Base-by-base conservation (phyloP, 495 filamentous ascomycete genomes). In the Recurvomyces mirabilis region DNA sequence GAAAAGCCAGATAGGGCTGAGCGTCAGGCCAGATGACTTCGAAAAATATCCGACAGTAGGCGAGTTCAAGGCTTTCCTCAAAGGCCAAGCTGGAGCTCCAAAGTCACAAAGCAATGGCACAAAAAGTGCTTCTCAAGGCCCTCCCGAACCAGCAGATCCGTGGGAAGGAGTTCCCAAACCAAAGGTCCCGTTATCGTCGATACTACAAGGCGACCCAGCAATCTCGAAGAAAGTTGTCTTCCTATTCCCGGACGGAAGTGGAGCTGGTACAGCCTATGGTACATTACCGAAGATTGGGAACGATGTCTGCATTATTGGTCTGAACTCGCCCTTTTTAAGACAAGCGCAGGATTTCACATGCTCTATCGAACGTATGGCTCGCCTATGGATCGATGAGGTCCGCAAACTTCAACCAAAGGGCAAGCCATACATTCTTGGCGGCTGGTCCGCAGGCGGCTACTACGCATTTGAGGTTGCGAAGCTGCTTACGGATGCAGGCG, bases 31-130 rank as follows among this genome's bases (percentile, higher is more conserved):
- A 0, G 55, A 54, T 28, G 48, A 65, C 14, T 68, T 68, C 51
- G 56, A 52, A 1, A 66, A 64, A 34, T 61, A 55, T 37, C 58
- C 60, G 2, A 63, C 62, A 19, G 57, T 66, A 26, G 63, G 63
- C 12, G 62, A 48, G 19, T 63, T 66, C 59, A 66, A 64, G 57
- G 55, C 57, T 15, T 65, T 56, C 54, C 62, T 66, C 43, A 40
- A 28, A 26, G 25, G 39, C 41, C 23, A 20, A 23, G 37, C 24
- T 11, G 26, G n/a, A 11, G 12, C 10, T 12, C 9, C 21, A 32
- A 51, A 26, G 26, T 22, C 41, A 2, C 3, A 17, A 15, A 2
- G 15, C 4, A 47, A 47, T 17, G 45, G 28, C 25, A 21, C 15
- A 2, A 14, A 14, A 22, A 46, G 14, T 26, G 14, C 13, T 2